Evolutionary conservation across 768 basidiomycete species (phyloP).

Genomic region (Lanmaoa rubissima): DNA sequence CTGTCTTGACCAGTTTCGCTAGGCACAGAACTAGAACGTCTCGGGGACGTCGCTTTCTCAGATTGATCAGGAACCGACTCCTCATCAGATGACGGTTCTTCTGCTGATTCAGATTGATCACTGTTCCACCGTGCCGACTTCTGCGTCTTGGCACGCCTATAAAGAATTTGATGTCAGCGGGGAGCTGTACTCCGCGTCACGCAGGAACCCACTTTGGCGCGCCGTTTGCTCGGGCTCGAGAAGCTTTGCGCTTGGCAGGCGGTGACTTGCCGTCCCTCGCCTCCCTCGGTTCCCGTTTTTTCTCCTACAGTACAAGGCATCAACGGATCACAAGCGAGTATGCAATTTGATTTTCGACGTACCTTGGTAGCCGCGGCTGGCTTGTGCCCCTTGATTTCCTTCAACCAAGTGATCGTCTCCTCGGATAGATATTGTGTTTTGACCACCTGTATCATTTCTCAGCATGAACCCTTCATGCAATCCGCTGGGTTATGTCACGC

Average conservation of each 20-base stretch:
- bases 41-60: constrained; percentile 19
- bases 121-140: constrained; percentile 32
- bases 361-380: constrained; percentile 31
- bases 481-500: background rate
- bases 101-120: constrained; percentile 33
- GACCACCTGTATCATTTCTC: constrained; percentile 47
- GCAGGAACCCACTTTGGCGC: constrained; percentile 23
- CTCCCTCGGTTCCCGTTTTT: constrained; percentile 36
- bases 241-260: constrained; percentile 53
- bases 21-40: constrained; percentile 36
- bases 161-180: constrained; percentile 5
- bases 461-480: background rate
- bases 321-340: constrained; percentile 4
- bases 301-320: constrained; percentile 32
- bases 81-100: constrained; percentile 22
- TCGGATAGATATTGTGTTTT: constrained; percentile 69
- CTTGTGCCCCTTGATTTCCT: constrained; percentile 43
- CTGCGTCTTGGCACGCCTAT: constrained; percentile 30
- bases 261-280: constrained; percentile 51
- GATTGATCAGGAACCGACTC: constrained; percentile 43
- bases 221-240: constrained; percentile 31
- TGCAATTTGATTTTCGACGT: constrained; percentile 5
- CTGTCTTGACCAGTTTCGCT: constrained; percentile 35
- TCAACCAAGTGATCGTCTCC: constrained; percentile 56
- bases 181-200: background rate